A percentile compares a stretch with the other conserved stretches of the same genome.
These are phyloP conservation scores for Abrus pulchellus DNA, from an alignment of 306 rosid species.

Conservation along the genomic window DNA sequence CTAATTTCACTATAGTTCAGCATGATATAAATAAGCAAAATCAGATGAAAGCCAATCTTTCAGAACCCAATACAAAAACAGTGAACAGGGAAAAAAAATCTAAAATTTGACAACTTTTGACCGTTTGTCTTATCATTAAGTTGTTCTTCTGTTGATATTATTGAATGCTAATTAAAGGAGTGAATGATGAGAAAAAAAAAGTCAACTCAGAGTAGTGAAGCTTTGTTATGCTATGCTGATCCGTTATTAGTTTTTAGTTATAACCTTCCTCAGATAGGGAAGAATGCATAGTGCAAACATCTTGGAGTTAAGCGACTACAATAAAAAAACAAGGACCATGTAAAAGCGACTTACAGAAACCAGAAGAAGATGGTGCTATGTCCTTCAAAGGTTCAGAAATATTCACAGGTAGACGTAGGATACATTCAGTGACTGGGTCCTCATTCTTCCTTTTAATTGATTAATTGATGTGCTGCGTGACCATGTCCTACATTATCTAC, in stretches of 20 bases:
- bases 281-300: constrained; percentile 20
- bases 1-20: not conserved
- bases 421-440: not conserved
- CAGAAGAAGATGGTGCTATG: constrained; percentile 17
- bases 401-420: not conserved
- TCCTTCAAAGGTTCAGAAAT: constrained; percentile 1
- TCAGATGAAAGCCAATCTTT: not conserved
- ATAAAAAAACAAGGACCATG: not conserved
- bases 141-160: not conserved
- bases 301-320: not conserved
- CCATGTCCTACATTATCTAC: not conserved
- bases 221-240: constrained; percentile 19
- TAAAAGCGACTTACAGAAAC: constrained; percentile 42
- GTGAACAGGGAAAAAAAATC: not conserved
- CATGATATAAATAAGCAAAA: not conserved
- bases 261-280: constrained; percentile 21
- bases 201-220: constrained; percentile 26
- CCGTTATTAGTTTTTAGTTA: not conserved
- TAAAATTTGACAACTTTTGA: constrained; percentile 1
- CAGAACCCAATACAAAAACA: not conserved
- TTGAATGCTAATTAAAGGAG: not conserved
- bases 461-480: not conserved
- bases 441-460: not conserved
- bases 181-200: not conserved
- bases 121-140: not conserved